These are phyloP conservation scores for Ceratocystis lukuohia DNA, from an alignment of 2,329 filamentous ascomycete species.

Conservation along the genomic window DNA sequence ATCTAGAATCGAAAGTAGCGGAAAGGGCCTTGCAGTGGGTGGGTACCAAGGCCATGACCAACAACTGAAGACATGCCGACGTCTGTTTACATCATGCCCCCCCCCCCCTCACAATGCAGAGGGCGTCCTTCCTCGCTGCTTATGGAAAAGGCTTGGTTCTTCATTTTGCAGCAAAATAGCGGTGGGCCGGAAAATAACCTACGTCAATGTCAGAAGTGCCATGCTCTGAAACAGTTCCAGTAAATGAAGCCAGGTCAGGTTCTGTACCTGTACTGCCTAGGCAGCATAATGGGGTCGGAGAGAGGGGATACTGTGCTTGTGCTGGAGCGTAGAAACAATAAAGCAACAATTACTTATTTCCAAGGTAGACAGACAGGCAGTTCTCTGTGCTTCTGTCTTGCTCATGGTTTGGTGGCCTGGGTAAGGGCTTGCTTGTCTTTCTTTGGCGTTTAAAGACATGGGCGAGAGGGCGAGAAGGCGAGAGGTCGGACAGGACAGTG, in stretches of 20 bases:
- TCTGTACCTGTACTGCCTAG: neutral
- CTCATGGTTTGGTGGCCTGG: neutral
- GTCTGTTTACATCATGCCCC: too few relatives aligned
- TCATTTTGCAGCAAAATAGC: neutral
- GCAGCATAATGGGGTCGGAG: neutral
- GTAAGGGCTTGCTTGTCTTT: too few relatives aligned
- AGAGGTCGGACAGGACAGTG: too few relatives aligned
- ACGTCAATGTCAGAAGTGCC: conserved; percentile 2
- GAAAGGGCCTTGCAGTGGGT: too few relatives aligned
- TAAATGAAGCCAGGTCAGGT: too few relatives aligned
- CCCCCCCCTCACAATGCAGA: too few relatives aligned
- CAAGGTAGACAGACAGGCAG: neutral
- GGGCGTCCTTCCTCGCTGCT: neutral
- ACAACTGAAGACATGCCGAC: too few relatives aligned
- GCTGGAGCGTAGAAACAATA: neutral
- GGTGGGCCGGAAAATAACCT: neutral
- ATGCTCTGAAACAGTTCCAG: neutral
- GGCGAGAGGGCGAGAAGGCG: too few relatives aligned
- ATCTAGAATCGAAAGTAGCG: too few relatives aligned
- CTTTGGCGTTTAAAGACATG: too few relatives aligned
- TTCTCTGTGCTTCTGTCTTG: neutral
- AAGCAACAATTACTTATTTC: too few relatives aligned
- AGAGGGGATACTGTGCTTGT: neutral
- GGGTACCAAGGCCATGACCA: too few relatives aligned
- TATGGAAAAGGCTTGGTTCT: neutral